Conservation (phyloP, 768 basidiomycete species). For the Termitomyces sp. region DNA sequence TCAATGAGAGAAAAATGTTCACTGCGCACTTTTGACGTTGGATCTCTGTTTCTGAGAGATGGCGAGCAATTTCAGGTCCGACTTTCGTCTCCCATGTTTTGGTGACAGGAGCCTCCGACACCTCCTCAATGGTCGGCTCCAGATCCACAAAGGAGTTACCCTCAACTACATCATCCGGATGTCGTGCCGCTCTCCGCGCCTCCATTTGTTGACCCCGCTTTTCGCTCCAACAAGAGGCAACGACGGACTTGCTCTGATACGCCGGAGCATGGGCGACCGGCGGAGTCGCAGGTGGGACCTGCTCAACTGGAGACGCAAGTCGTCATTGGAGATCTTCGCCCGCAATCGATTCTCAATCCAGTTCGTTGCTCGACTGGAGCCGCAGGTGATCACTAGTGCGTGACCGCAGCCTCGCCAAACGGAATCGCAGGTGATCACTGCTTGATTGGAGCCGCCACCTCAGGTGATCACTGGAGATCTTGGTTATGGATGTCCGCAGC, state of each 20-base stretch:
- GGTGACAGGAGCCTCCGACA: constrained; percentile 17
- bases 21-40: constrained; percentile 67
- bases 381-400: too few species aligned
- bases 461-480: too few species aligned
- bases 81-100: constrained; percentile 46
- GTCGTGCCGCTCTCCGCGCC: constrained; percentile 7
- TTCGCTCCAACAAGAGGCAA: constrained; percentile 31
- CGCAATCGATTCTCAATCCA: too few species aligned
- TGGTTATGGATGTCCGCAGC: too few species aligned
- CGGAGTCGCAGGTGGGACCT: too few species aligned
- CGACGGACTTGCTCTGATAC: constrained; percentile 37
- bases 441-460: too few species aligned
- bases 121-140: constrained; percentile 24
- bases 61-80: constrained; percentile 29
- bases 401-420: too few species aligned
- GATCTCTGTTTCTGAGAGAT: constrained; percentile 73
- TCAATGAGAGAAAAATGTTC: not conserved
- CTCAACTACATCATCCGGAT: constrained; percentile 17
- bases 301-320: too few species aligned
- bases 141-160: constrained; percentile 26
- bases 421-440: too few species aligned
- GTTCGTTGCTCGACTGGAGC: too few species aligned
- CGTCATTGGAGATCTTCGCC: too few species aligned
- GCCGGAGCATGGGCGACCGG: too few species aligned
- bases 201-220: constrained; percentile 1